Conservation (phyloP, 345 rosid genomes). For the Mercurialis annua region DNA sequence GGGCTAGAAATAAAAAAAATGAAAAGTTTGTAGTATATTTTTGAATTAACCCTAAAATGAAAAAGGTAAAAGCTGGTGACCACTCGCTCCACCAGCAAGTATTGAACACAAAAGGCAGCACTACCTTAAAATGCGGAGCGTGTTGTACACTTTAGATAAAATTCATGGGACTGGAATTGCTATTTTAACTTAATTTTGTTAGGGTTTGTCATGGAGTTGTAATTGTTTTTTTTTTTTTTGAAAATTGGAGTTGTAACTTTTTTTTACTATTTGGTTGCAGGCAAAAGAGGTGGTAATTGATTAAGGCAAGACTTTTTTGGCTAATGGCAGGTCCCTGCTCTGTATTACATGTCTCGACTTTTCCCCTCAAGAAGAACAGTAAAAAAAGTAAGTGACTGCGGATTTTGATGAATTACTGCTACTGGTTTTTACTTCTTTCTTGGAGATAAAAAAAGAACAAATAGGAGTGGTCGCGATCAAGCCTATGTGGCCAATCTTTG, state of each 20-base stretch:
- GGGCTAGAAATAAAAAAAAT: too few species aligned
- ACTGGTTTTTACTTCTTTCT: not conserved
- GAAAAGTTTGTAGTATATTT: too few species aligned
- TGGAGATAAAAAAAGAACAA: not conserved
- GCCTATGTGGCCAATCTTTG: slow-evolving; percentile 18
- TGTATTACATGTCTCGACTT: not conserved
- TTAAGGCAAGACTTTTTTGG: not conserved
- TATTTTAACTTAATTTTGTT: too few species aligned
- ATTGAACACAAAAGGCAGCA: too few species aligned
- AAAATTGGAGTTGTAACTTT: not conserved
- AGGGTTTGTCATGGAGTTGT: too few species aligned
- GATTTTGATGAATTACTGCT: not conserved
- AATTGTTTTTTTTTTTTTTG: not conserved
- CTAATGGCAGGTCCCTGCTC: not conserved
- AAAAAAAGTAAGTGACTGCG: not conserved
- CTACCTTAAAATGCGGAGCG: too few species aligned
- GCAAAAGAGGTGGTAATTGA: slow-evolving; percentile 1
- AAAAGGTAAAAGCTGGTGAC: too few species aligned
- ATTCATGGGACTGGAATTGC: too few species aligned
- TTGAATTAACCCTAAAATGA: too few species aligned
- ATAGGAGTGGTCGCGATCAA: slow-evolving; percentile 20
- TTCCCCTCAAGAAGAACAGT: not conserved
- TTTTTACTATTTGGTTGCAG: slow-evolving; percentile 15
- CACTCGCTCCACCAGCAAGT: too few species aligned
- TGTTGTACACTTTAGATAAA: too few species aligned